Evolutionary conservation across 1,284 basidiomycete species (phyloP), one percentile per base, ranked within the genome.

Genomic region (Xanthoconium separans): DNA sequence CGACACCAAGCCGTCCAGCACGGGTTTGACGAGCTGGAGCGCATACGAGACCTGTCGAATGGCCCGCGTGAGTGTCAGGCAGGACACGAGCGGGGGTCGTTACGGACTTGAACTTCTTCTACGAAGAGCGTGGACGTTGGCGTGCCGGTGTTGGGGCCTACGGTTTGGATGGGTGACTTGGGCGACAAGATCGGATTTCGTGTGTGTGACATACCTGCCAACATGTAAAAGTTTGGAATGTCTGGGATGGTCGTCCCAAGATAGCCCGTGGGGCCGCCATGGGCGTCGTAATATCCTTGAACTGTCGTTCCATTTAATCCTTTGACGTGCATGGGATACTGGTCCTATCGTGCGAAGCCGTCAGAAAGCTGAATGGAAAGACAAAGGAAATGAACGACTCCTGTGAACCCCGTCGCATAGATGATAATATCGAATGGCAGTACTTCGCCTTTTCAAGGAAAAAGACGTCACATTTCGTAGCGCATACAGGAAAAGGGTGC

Each of bases 181-280:
- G 24, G 4, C 40, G 30, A 42, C 20, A 31, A 3, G 13, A 33
- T 13, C 10, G 6, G 16, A 22, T 22, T 15, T 22, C 18, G 9
- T 11, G 37, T 27, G 16, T 27, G 33, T 7, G 39, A 50, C 61
- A 18, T 20, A 64, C 66, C 65, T n/a, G 57, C 48, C 4, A 74
- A 44, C 59, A 69, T 64, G 56, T 72, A 73, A 54, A 72, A 70
- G 51, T 75, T 76, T 0, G 74, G 75, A 37, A 75, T 73, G 22
- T 65, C 68, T 2, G 73, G 73, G 8, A 71, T 56, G 7, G 65
- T 59, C 10, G 68, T 71, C 11, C 74, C 71, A n/a, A 61, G 54
- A 48, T 75, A 75, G 13, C 65, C 71, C 8, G 64, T 65, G 4
- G 73, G 73, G 13, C 73, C 70, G 3, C 63, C 70, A n/a, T 73